Evolutionary conservation across 2,329 filamentous ascomycete genomes (phyloP).

Genomic region (Fusarium metavorans): DNA sequence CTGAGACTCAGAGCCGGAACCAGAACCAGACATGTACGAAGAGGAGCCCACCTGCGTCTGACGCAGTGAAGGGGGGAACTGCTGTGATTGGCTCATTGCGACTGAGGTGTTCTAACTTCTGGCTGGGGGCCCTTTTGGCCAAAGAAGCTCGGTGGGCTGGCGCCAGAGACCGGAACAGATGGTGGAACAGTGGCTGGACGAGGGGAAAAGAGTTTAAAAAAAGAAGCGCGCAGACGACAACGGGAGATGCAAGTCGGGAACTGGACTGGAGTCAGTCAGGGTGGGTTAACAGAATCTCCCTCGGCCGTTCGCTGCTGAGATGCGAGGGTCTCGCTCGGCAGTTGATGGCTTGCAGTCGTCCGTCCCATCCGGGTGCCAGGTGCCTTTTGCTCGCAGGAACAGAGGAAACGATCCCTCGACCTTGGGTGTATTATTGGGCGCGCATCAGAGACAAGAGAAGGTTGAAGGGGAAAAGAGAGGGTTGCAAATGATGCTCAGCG

Average conservation of each 20-base stretch:
- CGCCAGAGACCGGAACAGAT: conserved; percentile 13
- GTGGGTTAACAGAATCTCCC: conserved; percentile 3
- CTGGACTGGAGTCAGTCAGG: conserved; percentile 13
- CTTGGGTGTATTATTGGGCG: not conserved
- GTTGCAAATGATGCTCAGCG: conserved; percentile 2
- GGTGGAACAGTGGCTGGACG: conserved; percentile 13
- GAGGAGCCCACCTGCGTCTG: conserved; percentile 42
- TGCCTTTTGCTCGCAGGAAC: not conserved
- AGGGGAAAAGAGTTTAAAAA: not conserved
- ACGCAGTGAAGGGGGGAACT: conserved; percentile 48
- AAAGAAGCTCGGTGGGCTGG: conserved; percentile 26
- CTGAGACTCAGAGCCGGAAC: conserved; percentile 42
- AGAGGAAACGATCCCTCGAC: not conserved
- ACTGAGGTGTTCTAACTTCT: conserved; percentile 21
- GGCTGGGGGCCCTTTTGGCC: conserved; percentile 20
- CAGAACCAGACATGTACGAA: conserved; percentile 36
- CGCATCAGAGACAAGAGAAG: conserved; percentile 7
- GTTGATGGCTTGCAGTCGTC: conserved; percentile 20
- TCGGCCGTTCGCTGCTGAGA: conserved; percentile 13
- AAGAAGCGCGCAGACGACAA: conserved; percentile 10
- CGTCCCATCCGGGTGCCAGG: not conserved
- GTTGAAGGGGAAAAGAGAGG: conserved; percentile 23
- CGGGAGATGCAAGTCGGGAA: not conserved
- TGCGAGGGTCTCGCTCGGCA: conserved; percentile 9
- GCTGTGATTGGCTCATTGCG: conserved; percentile 57